Base-by-base conservation (phyloP, 495 filamentous ascomycete genomes). In the Pyrenopolyporus hunteri region DNA sequence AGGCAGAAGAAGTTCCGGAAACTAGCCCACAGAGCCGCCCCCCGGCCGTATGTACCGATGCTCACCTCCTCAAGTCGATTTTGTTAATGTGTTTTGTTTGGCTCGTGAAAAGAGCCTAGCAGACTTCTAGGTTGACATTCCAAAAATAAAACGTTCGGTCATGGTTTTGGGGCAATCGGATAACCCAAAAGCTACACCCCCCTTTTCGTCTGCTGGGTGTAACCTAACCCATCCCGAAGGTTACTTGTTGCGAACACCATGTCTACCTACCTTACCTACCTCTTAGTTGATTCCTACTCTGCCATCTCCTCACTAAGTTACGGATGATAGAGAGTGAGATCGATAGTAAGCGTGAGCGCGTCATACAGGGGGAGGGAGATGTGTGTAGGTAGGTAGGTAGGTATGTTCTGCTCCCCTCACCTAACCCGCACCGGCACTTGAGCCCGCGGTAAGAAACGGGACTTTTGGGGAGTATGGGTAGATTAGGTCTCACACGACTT, bases 1-100 rank as follows among this genome's bases (percentile, higher is more conserved):
- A 59, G 51, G 56, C 28, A 55, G 56, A 40, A 57, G 57, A 51
- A 31, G 45, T 60, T 60, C 63, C 63, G 63, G 63, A 59, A 53
- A 29, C 45, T 39, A 49, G 28, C 8, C 13, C 37, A 35, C 35
- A 64, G 61, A 64, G 61, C 54, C 55, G 61, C 61, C 11, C 54
- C 26, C 55, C 44, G 8, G 44, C 25, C 25, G 10, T 33, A 32
- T 8, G 44, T 62, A 43, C 45, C 35, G 42, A 43, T 43, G 50
- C 55, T 62, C 53, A 17, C 31, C 31, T 56, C 14, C 31, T 11
- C 3, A 28, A 10, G 39, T 44, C 17, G 46, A 10, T 45, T 28
- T 35, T 22, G 1, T 36, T 20, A n/a, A 36, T 36, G 22, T 33
- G 40, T 26, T 33, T 25, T 25, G 33, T 32, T 29, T 47, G 36